These are phyloP conservation scores for Spiromastix sp. DNA, from an alignment of 2,329 filamentous ascomycete species.

Conservation along the genomic window DNA sequence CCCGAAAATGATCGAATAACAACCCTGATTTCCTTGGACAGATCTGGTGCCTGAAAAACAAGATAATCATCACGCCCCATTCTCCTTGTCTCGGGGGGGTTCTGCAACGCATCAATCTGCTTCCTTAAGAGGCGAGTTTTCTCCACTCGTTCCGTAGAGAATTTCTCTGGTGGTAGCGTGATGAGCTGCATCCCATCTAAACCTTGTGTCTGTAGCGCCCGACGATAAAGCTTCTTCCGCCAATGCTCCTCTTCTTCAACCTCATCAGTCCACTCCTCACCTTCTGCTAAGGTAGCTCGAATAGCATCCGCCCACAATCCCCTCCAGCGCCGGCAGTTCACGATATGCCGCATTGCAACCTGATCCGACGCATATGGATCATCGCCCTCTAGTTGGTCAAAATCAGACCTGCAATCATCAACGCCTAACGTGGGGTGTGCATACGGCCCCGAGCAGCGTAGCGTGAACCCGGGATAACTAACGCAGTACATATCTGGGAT, in stretches of 20 bases:
- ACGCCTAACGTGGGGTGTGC: no score
- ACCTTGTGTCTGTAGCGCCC: conserved; percentile 19
- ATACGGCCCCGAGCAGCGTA: conserved; percentile 6
- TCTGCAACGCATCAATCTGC: conserved; percentile 9
- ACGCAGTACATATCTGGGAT: conserved; percentile 15
- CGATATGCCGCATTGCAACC: conserved; percentile 12
- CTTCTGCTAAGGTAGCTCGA: conserved; percentile 1
- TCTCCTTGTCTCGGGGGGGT: conserved; percentile 1
- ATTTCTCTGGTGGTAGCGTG: conserved; percentile 13
- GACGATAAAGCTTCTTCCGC: conserved; percentile 17
- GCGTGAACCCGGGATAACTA: conserved; percentile 5
- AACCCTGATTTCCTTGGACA: background rate
- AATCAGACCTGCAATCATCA: no score
- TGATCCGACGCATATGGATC: conserved; percentile 5
- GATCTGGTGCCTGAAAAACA: background rate
- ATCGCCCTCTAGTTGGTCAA: background rate
- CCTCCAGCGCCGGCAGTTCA: conserved; percentile 17
- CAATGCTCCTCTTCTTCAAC: conserved; percentile 12
- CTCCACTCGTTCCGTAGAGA: conserved; percentile 12
- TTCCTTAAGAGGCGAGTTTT: conserved; percentile 6
- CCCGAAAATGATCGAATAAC: no score
- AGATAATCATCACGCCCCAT: background rate
- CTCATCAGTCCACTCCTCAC: conserved; percentile 6
- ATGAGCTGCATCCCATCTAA: conserved; percentile 22
- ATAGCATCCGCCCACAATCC: conserved; percentile 17